Evolutionary conservation across 2,329 filamentous ascomycete genomes (phyloP).

Genomic region (Trichoderma sp.): DNA sequence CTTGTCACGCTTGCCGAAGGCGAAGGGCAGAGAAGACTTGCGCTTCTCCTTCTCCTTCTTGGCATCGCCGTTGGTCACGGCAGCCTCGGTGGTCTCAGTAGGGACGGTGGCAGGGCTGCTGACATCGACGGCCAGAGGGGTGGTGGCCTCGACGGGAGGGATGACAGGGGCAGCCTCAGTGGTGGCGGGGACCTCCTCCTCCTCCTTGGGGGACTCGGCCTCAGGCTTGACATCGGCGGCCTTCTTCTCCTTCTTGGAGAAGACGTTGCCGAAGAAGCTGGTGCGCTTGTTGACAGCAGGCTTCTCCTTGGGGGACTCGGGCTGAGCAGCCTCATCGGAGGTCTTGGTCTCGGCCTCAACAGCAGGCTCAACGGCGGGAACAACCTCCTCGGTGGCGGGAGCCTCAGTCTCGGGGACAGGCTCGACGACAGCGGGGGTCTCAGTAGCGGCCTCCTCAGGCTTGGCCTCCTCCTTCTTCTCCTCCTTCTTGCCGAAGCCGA

Average conservation of each 20-base stretch:
- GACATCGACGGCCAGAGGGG: constrained; percentile 56
- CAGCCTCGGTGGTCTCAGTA: constrained; percentile 46
- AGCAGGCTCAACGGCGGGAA: constrained; percentile 31
- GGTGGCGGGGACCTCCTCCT: constrained; percentile 37
- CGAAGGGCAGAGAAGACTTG: constrained; percentile 73
- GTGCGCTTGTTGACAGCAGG: constrained; percentile 51
- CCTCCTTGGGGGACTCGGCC: constrained; percentile 43
- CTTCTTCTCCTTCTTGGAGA: constrained; percentile 60
- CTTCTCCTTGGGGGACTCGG: constrained; percentile 48
- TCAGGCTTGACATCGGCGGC: constrained; percentile 48
- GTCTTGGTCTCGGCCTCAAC: constrained; percentile 31
- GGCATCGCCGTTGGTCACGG: constrained; percentile 49
- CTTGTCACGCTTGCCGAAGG: constrained; percentile 75
- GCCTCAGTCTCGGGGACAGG: constrained; percentile 36
- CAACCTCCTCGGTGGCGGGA: constrained; percentile 36
- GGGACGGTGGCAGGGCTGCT: constrained; percentile 46
- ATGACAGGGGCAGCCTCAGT: constrained; percentile 57
- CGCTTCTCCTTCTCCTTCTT: constrained; percentile 79
- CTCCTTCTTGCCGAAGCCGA: constrained; percentile 59
- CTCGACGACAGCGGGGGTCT: constrained; percentile 36
- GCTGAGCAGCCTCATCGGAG: constrained; percentile 40
- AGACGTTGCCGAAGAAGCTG: constrained; percentile 54
- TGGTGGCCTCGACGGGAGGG: constrained; percentile 56
- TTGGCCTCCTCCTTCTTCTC: constrained; percentile 41
- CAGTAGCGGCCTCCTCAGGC: constrained; percentile 33